phyloP scores from a whole-genome alignment of 1,139 yeast genomes.

The Casaregolazyma lundiana region DNA sequence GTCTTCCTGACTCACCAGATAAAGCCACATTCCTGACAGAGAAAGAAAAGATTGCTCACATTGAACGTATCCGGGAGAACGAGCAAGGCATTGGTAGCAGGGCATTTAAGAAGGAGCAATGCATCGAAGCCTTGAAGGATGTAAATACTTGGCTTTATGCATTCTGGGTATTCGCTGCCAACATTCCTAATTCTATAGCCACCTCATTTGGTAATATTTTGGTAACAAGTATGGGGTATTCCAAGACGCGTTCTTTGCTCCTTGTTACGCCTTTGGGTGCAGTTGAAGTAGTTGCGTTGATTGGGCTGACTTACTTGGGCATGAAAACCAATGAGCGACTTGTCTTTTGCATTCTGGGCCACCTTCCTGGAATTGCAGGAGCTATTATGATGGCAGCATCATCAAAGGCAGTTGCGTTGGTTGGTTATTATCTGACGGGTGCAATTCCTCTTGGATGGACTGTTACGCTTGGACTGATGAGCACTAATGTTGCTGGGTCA shows the following conservation, averaged over 20 bases:
- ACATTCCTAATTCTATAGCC: constrained; percentile 47
- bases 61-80: constrained; percentile 47
- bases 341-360: constrained; percentile 37
- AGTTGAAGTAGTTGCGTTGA: constrained; percentile 21
- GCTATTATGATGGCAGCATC: constrained; percentile 23
- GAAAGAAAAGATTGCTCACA: constrained; percentile 48
- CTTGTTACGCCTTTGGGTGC: constrained; percentile 28
- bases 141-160: constrained; percentile 47
- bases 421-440: constrained; percentile 26
- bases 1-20: constrained; percentile 53
- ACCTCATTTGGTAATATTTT: constrained; percentile 31
- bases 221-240: constrained; percentile 27
- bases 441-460: constrained; percentile 40
- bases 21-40: constrained; percentile 49
- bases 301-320: constrained; percentile 19
- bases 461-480: constrained; percentile 42
- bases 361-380: constrained; percentile 26
- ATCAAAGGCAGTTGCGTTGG: constrained; percentile 21
- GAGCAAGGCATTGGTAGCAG: constrained; percentile 50
- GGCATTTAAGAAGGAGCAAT: constrained; percentile 48
- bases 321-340: constrained; percentile 32
- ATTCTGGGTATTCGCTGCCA: constrained; percentile 38
- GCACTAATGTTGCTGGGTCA: constrained; percentile 53
- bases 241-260: constrained; percentile 22
- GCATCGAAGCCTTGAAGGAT: constrained; percentile 37